A percentile compares a stretch with the other conserved stretches of the same genome.
Evolutionary conservation across 2,329 filamentous ascomycete species (phyloP).

Genomic region (Periconia macrospinosa): DNA sequence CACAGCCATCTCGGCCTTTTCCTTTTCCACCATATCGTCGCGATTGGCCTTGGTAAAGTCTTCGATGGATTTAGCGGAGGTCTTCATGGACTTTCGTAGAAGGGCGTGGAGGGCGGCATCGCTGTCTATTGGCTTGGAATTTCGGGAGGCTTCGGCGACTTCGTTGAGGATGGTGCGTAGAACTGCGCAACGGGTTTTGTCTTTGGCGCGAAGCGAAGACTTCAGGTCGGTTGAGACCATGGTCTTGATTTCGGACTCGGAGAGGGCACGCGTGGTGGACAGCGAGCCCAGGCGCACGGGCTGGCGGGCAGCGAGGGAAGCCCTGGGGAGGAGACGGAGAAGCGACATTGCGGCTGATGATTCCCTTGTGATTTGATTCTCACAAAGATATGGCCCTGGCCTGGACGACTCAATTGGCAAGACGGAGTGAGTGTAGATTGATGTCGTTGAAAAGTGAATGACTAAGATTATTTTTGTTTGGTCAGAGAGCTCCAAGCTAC

Average conservation of each 20-base stretch:
- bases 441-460: neutral
- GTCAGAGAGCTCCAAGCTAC: constrained; percentile 2
- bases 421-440: too few relatives aligned
- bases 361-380: neutral
- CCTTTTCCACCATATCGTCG: constrained; percentile 70
- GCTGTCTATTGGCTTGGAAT: constrained; percentile 66
- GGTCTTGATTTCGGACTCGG: constrained; percentile 14
- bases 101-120: constrained; percentile 70
- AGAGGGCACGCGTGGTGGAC: constrained; percentile 20
- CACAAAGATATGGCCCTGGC: neutral
- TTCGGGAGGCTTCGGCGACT: constrained; percentile 76
- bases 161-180: constrained; percentile 70
- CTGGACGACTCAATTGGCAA: neutral
- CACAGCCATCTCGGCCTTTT: constrained; percentile 66
- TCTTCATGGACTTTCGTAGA: constrained; percentile 65
- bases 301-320: constrained; percentile 16
- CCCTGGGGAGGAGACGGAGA: constrained; percentile 25
- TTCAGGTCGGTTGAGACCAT: constrained; percentile 53
- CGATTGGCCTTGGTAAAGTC: constrained; percentile 68
- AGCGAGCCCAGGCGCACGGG: constrained; percentile 25
- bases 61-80: constrained; percentile 59
- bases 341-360: constrained; percentile 24
- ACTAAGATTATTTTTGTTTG: constrained; percentile 1
- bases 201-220: constrained; percentile 51
- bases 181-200: constrained; percentile 64